Percentiles rank a stretch among this genome's conserved stretches.
phyloP scores from a whole-genome alignment of 148 eudicot species.

The Mesembryanthemum crystallinum region DNA sequence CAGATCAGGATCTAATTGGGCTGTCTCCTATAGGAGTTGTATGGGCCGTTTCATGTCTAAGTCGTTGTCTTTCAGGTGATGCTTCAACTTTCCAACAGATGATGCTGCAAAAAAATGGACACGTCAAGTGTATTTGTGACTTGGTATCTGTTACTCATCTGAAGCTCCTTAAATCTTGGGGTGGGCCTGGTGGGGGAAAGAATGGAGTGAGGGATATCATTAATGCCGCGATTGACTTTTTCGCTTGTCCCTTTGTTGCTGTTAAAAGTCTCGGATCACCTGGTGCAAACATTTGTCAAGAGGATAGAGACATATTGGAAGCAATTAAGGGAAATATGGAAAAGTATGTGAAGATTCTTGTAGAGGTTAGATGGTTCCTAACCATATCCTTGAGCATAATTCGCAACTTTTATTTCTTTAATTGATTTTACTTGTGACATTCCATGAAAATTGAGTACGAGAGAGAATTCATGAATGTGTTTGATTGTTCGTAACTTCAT shows the following conservation, averaged over 20 bases:
- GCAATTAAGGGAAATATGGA: constrained; percentile 71
- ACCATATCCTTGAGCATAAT: not conserved
- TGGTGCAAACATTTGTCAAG: constrained; percentile 77
- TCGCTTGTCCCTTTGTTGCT: constrained; percentile 97
- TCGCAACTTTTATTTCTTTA: not conserved
- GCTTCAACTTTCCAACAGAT: constrained; percentile 70
- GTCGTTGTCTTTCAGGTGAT: constrained; percentile 91
- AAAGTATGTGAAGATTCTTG: constrained; percentile 64
- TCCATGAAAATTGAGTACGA: not conserved
- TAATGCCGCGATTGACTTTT: constrained; percentile 77
- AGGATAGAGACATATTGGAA: constrained; percentile 72
- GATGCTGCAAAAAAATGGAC: constrained; percentile 57
- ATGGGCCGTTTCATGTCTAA: constrained; percentile 83
- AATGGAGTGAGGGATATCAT: constrained; percentile 60
- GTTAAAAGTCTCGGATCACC: constrained; percentile 84
- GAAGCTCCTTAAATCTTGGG: constrained; percentile 66
- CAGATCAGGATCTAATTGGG: constrained; percentile 52
- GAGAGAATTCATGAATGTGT: too few species aligned
- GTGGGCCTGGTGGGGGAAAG: constrained; percentile 88
- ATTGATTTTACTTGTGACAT: not conserved
- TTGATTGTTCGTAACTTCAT: not conserved
- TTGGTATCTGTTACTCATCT: constrained; percentile 73
- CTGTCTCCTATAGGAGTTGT: constrained; percentile 81
- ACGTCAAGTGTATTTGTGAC: constrained; percentile 58
- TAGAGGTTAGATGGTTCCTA: constrained; percentile 53